Base-by-base conservation (phyloP, 495 filamentous ascomycete genomes). In the Aspergillus indologenus region DNA sequence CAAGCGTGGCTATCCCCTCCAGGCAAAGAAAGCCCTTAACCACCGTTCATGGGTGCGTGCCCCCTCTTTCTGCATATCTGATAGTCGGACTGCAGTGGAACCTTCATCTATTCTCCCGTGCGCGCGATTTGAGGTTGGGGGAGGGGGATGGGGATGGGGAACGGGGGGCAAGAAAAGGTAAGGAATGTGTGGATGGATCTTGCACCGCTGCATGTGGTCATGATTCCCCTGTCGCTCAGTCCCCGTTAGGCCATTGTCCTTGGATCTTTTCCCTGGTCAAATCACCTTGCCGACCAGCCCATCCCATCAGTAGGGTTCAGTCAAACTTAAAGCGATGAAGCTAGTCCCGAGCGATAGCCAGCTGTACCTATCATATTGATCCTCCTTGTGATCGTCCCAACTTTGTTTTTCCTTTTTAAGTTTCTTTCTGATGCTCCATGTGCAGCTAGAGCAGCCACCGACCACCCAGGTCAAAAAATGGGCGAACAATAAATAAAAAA, bases 301-400 rank as follows among this genome's bases (percentile, higher is more conserved):
- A 22, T n/a, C 53, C 43, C 53, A 49, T 18, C 23, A 51, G 24
- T 40, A 40, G 12, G 34, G 24, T 18, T 51, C 48, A 18, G 17
- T 23, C 24, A 51, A 51, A 61, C 52, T 44, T 56, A 52, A 61
- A 60, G 12, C n/a, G 34, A 9, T 50, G 40, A 50, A 45, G 52
- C 53, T 61, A 61, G 58, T 46, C 23, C 48, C 48, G 48, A 51
- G 48, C 31, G 23, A 21, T 43, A 53, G 45, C 56, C 34, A 61
- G 53, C 42, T 61, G 58, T 61, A 45, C 58, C 58, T 61, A 61
- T 61, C 58, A 61, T 44, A 52, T 50, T 23, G 29, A 47, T 40
- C 53, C 34, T 34, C 34, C 34, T 46, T 22, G 53, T 53, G 56
- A 48, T 49, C 22, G 18, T 51, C 48, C 48, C 43, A 56, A 20